Base-by-base conservation (phyloP, 345 rosid species). In the Erysimum cheiranthoides region DNA sequence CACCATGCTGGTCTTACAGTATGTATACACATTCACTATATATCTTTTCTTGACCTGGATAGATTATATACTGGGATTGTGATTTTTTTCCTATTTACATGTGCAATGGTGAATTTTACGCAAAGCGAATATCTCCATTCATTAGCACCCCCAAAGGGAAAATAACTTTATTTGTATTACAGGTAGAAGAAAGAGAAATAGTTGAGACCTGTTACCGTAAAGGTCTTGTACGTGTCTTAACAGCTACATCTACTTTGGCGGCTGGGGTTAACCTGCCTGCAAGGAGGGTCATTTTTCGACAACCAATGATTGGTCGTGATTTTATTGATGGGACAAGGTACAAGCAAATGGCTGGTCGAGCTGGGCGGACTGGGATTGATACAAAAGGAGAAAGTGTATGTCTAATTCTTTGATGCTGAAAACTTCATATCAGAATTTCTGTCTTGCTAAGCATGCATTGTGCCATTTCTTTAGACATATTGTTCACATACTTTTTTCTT, bases 1-100 rank as follows among this genome's bases (percentile, higher is more conserved):
- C 98, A 94, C 77, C 98, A 94, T 84, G 96, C 98, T 77, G 98
- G 98, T 70, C 92, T 94, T 46, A 94, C 97, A n/a, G 98, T 94
- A 89, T 73, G 85, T 61, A 50, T 75, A 61, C 73, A 46, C 64
- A 73, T 81, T 59, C 75, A 61, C 59, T 35, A 38, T 82, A 36
- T n/a, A 43, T 71, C 17, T 74, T 73, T 66, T 67, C 63, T 60
- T 32, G 35, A 50, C 30, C 42, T 78, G 68, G 49, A 12, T 65
- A 50, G 42, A 43, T 50, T 67, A 58, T 39, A 62, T 69, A 14
- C 59, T 54, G 25, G 25, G 31, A 11, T 68, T 59, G 18, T 74
- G 36, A 65, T 65, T 68, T 42, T 46, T 51, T 73, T 47, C 51
- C 25, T 52, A 25, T 42, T 36, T 68, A 34, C 56, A 10, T 68